A percentile compares a stretch with the other conserved stretches of the same genome.
Evolutionary conservation across 768 basidiomycete genomes (phyloP).

Genomic region (Tricholoma bakamatsutake): DNA sequence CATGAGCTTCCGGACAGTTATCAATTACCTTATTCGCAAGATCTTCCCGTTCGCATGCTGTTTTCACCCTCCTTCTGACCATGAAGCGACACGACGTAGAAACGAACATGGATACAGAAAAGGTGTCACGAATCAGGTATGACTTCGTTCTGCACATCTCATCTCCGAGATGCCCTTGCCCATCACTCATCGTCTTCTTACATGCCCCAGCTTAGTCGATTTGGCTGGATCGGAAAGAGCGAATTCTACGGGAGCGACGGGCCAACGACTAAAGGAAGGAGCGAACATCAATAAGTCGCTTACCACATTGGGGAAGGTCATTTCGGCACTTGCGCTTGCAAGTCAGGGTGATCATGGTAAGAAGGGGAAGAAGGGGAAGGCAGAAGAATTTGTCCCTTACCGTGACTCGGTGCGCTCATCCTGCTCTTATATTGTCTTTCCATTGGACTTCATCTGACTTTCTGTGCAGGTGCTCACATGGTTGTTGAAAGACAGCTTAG

Average conservation of each 20-base stretch:
- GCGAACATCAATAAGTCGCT: slow-evolving; percentile 99
- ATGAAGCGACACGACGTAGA: slow-evolving; percentile 84
- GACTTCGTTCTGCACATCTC: slow-evolving; percentile 14
- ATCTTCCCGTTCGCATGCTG: slow-evolving; percentile 95
- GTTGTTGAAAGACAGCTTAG: slow-evolving; percentile 96
- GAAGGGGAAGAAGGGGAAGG: slow-evolving; percentile 87
- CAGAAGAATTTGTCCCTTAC: slow-evolving; percentile 92
- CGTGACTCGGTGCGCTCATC: slow-evolving; percentile 79
- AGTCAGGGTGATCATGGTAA: slow-evolving; percentile 57
- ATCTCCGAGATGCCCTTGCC: slow-evolving; percentile 1
- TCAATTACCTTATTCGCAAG: slow-evolving; percentile 29
- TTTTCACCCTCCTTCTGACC: slow-evolving; percentile 91
- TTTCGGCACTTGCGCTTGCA: slow-evolving; percentile 79
- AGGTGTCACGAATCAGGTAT: slow-evolving; percentile 95
- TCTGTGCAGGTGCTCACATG: slow-evolving; percentile 81
- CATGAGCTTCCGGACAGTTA: slow-evolving; percentile 1
- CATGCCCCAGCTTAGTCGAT: slow-evolving; percentile 70
- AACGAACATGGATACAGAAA: slow-evolving; percentile 91
- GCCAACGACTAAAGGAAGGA: slow-evolving; percentile 93
- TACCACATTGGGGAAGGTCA: slow-evolving; percentile 97
- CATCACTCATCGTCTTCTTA: slow-evolving; percentile 5
- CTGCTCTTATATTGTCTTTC: slow-evolving; percentile 7
- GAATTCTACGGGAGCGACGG: slow-evolving; percentile 96
- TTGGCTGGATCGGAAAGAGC: slow-evolving; percentile 96
- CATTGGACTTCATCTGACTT: background rate